These are phyloP conservation scores for Fusarium proliferatum DNA, from an alignment of 2,329 filamentous ascomycete genomes.

Conservation along the genomic window DNA sequence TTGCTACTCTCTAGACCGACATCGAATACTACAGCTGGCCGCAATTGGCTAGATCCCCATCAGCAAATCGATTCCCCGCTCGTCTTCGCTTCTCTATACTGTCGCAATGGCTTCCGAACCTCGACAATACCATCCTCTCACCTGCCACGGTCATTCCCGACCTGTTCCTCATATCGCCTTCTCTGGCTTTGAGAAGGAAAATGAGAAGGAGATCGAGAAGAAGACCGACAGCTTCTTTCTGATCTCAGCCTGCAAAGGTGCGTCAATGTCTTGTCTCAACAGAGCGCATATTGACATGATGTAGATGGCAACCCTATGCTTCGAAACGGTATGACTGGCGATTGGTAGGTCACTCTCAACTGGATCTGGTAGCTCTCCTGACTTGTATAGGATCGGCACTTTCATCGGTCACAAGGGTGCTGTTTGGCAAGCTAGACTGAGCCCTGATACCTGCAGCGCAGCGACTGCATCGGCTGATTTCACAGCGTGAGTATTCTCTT, in stretches of 20 bases:
- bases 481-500: slow-evolving; percentile 73
- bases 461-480: slow-evolving; percentile 97
- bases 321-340: slow-evolving; percentile 92
- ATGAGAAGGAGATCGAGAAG: slow-evolving; percentile 67
- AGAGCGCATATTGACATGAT: slow-evolving; percentile 38
- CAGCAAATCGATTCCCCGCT: neutral
- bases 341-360: slow-evolving; percentile 70
- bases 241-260: slow-evolving; percentile 92
- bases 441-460: slow-evolving; percentile 85
- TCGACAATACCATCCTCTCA: slow-evolving; percentile 82
- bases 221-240: slow-evolving; percentile 89
- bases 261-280: slow-evolving; percentile 28
- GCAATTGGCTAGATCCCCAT: slow-evolving; percentile 3
- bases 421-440: slow-evolving; percentile 94
- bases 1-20: slow-evolving; percentile 3
- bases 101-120: slow-evolving; percentile 51
- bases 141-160: slow-evolving; percentile 93
- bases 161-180: slow-evolving; percentile 93
- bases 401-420: slow-evolving; percentile 98
- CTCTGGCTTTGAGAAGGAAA: slow-evolving; percentile 83
- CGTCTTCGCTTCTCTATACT: slow-evolving; percentile 1
- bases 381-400: slow-evolving; percentile 82
- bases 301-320: slow-evolving; percentile 98
- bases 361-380: slow-evolving; percentile 8
- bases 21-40: slow-evolving; percentile 4